A percentile compares a stretch with the other conserved stretches of the same genome.
phyloP scores from a whole-genome alignment of 2,329 filamentous ascomycete species.

The Thielaviopsis ethacetica region DNA sequence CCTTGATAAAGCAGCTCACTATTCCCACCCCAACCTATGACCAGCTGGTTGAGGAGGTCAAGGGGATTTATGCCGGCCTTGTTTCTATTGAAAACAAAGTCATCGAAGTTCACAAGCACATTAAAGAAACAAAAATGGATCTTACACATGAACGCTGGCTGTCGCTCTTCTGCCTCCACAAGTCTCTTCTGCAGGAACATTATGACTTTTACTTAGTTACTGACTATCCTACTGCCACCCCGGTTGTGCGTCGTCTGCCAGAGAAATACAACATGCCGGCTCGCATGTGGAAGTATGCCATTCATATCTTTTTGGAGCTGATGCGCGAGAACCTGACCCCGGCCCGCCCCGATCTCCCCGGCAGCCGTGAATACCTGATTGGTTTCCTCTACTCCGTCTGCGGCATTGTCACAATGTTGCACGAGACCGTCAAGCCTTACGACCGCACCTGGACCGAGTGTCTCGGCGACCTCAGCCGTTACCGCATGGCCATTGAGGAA shows the following conservation, averaged over 20 bases:
- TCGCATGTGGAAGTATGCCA: conserved; percentile 86
- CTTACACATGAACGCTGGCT: conserved; percentile 63
- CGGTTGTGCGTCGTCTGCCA: conserved; percentile 49
- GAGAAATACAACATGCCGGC: conserved; percentile 82
- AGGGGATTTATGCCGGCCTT: conserved; percentile 66
- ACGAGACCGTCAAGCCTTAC: conserved; percentile 72
- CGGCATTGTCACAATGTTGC: conserved; percentile 72
- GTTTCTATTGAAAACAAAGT: conserved; percentile 80
- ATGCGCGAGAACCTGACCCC: conserved; percentile 53
- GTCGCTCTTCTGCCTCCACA: conserved; percentile 63
- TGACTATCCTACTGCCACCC: conserved; percentile 66
- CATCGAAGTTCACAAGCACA: conserved; percentile 60
- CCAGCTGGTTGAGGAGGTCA: conserved; percentile 66
- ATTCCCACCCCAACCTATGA: conserved; percentile 18
- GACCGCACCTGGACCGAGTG: conserved; percentile 90
- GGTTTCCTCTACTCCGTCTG: conserved; percentile 82
- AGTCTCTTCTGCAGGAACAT: conserved; percentile 66
- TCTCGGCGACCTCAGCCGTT: conserved; percentile 69
- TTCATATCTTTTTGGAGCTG: conserved; percentile 69
- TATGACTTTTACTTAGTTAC: conserved; percentile 77
- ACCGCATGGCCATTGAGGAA: conserved; percentile 81
- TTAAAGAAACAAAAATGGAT: conserved; percentile 24
- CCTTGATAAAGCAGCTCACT: not conserved
- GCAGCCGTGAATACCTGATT: conserved; percentile 74
- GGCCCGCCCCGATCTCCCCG: too few species aligned